Conservation (phyloP, 495 filamentous ascomycete species). For the Rostrohypoxylon terebratum region DNA sequence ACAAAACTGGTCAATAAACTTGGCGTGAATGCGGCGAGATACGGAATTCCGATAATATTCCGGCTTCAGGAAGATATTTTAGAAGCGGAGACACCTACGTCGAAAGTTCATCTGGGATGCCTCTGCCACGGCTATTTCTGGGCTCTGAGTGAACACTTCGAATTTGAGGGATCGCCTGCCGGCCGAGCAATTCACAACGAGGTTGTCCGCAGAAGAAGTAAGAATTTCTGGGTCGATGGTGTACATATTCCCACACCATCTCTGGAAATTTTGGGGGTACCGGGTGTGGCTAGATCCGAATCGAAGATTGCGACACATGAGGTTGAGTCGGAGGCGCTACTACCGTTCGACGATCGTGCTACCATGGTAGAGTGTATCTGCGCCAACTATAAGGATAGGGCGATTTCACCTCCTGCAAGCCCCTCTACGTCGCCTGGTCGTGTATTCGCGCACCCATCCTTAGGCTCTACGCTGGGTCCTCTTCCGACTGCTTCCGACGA, state of each 20-base stretch:
- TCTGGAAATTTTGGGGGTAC: constrained; percentile 59
- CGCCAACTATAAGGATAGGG: constrained; percentile 69
- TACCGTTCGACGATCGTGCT: constrained; percentile 73
- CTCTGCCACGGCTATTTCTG: constrained; percentile 90
- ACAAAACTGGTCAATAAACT: constrained; percentile 76
- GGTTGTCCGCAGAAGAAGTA: constrained; percentile 75
- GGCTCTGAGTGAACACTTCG: constrained; percentile 79
- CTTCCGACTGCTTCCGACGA: constrained; percentile 51
- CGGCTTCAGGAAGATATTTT: constrained; percentile 86
- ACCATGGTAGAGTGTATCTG: constrained; percentile 79
- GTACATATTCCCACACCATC: constrained; percentile 76
- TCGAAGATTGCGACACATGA: constrained; percentile 61
- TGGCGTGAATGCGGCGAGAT: constrained; percentile 84
- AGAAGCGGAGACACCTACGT: constrained; percentile 67
- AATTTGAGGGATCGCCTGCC: constrained; percentile 73
- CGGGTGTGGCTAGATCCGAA: constrained; percentile 59
- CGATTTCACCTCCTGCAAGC: constrained; percentile 72
- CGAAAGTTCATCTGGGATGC: constrained; percentile 81
- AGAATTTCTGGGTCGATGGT: constrained; percentile 80
- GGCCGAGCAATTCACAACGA: constrained; percentile 79
- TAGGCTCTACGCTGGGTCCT: constrained; percentile 59
- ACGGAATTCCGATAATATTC: constrained; percentile 87
- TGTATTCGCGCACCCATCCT: constrained; percentile 69
- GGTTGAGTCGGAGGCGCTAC: constrained; percentile 68
- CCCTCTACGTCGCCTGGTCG: constrained; percentile 78